phyloP scores from a whole-genome alignment of 208 protist species.

The Leishmania aethiopica region DNA sequence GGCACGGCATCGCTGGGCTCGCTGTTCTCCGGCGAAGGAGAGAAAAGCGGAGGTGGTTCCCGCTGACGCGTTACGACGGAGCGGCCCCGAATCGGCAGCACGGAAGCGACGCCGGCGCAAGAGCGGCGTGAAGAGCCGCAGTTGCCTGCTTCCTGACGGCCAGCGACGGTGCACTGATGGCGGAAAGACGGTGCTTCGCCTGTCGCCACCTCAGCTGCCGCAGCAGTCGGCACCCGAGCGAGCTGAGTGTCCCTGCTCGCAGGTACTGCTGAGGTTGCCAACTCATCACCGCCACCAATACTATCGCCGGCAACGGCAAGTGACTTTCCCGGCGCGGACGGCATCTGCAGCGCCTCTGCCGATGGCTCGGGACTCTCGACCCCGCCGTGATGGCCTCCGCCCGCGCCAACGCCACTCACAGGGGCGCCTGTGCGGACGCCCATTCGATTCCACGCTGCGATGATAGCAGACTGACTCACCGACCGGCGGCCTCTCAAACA shows the following conservation, averaged over 20 bases:
- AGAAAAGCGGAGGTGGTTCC: background rate
- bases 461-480: slow-evolving; percentile 27
- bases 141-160: background rate
- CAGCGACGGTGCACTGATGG: background rate
- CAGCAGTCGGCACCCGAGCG: background rate
- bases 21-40: background rate
- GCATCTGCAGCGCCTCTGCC: background rate
- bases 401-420: background rate
- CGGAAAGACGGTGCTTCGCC: background rate
- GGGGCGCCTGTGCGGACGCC: slow-evolving; percentile 1
- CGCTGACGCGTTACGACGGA: slow-evolving; percentile 13
- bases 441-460: slow-evolving; percentile 34
- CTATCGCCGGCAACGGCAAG: background rate
- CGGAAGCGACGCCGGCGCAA: background rate
- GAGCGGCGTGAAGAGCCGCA: background rate
- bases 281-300: background rate
- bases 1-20: background rate
- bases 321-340: no score
- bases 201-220: background rate
- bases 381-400: background rate
- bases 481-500: background rate
- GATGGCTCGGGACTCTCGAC: background rate
- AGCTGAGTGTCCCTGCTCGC: background rate
- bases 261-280: background rate
- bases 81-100: slow-evolving; percentile 19